Evolutionary conservation across 2,329 filamentous ascomycete species (phyloP).

Genomic region (Canariomyces notabilis): DNA sequence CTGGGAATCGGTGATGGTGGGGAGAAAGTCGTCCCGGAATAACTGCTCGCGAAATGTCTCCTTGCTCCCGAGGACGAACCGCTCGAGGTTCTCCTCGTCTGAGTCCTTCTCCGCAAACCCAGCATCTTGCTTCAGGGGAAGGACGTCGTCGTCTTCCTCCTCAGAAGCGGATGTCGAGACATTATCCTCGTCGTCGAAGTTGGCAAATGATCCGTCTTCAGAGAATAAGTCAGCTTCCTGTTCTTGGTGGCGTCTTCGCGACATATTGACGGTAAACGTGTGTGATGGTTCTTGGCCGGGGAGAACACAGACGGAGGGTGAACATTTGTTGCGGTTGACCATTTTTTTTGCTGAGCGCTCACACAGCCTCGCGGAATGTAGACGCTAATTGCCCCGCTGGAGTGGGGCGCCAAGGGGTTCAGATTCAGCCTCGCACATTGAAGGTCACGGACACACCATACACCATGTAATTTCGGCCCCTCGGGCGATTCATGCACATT

Average conservation of each 20-base stretch:
- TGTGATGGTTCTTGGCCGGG: neutral
- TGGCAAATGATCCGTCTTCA: conserved; percentile 26
- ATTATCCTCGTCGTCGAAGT: conserved; percentile 26
- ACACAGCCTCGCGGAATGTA: conserved; percentile 22
- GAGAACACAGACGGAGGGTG: conserved; percentile 6
- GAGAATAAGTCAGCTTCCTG: conserved; percentile 19
- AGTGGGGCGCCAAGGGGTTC: conserved; percentile 1
- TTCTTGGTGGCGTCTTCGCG: conserved; percentile 18
- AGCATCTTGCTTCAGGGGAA: conserved; percentile 5
- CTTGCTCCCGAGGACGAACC: conserved; percentile 81
- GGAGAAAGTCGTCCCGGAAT: conserved; percentile 53
- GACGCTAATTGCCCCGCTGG: conserved; percentile 4
- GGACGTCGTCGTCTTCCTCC: conserved; percentile 12
- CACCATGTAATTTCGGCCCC: too few relatives aligned
- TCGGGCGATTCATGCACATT: too few relatives aligned
- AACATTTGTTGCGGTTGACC: conserved; percentile 3
- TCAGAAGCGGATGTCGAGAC: conserved; percentile 15
- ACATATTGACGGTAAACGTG: conserved; percentile 13
- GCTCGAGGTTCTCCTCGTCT: conserved; percentile 80
- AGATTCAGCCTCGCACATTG: conserved; percentile 10
- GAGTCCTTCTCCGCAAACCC: conserved; percentile 56
- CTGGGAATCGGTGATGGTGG: conserved; percentile 36
- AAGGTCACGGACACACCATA: too few relatives aligned
- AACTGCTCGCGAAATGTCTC: conserved; percentile 75
- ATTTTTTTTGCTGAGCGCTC: conserved; percentile 20